Evolutionary conservation across 257 asterid genomes (phyloP), one percentile per base, ranked within the genome.

Genomic region (Linderniella brevidens): DNA sequence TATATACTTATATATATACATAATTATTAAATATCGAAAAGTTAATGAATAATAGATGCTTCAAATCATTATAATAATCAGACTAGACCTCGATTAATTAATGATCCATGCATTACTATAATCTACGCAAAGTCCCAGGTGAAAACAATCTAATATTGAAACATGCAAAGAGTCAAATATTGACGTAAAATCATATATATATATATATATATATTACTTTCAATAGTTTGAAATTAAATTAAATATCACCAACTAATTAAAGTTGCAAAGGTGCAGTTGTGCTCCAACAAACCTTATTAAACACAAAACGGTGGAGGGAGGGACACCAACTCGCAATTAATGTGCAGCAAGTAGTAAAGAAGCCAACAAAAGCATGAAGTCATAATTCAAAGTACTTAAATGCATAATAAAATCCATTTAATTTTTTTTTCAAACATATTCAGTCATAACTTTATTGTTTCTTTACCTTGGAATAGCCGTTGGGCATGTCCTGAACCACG

Each of bases 401-500:
- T 6, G 11, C 40, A 37, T 37, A 37, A 37, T 48, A 64, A 37
- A 37, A 37, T 10, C 4, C 5, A 41, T 13, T n/a, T n/a, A n/a
- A 13, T 10, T 13, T 4, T 5, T 41, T 5, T 10, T 13, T 41
- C 15, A 5, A 7, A 7, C 14, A 13, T 41, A 41, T 5, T 41
- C 11, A 9, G 48, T 44, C 5, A 8, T 44, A 41, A 10, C 4
- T 41, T 5, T 7, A 41, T 7, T 41, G 4, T 44, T n/a, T 13
- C 1, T 17, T 37, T 62, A 90, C 99, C 82, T 79, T 85, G 49
- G 92, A 79, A 57, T 85, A 90, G 53, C 94, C 96, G 64, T 90
- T 90, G 17, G 94, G 88, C 99, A 81, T 81, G 58, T 90, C 99
- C 60, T 90, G 92, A 17, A 85, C 94, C 9, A 85, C 69, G 50